Conservation (phyloP, 768 basidiomycete species). For the Podaxis mareebaensis region DNA sequence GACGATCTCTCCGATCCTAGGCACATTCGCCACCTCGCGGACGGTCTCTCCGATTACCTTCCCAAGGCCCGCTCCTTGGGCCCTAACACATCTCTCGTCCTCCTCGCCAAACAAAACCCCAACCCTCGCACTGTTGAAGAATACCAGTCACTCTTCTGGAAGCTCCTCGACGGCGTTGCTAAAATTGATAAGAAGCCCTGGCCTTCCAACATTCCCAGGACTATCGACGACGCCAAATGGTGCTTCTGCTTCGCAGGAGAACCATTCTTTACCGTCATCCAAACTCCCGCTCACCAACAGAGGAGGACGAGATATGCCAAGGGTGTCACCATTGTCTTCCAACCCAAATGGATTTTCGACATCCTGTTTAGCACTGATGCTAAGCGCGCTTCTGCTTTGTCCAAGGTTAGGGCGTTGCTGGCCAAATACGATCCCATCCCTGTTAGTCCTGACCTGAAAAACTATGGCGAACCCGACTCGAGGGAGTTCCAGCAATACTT, state of each 20-base stretch:
- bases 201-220: neutral
- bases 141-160: neutral
- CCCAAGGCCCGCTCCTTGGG: slow-evolving; percentile 1
- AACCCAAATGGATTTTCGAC: neutral
- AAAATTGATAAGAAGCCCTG: neutral
- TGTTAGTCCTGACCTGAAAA: slow-evolving; percentile 5
- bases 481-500: slow-evolving; percentile 4
- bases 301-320: slow-evolving; percentile 1
- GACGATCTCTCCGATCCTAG: too few species aligned
- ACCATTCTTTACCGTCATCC: neutral
- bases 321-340: slow-evolving; percentile 1
- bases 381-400: neutral
- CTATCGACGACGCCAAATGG: slow-evolving; percentile 1
- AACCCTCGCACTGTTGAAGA: neutral
- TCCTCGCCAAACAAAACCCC: slow-evolving; percentile 5
- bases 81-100: neutral
- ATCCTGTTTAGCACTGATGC: neutral
- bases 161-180: neutral
- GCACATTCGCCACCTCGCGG: neutral
- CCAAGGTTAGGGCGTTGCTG: neutral
- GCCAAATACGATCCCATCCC: neutral
- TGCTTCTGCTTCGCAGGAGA: slow-evolving; percentile 5
- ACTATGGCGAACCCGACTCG: slow-evolving; percentile 4
- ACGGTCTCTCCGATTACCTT: neutral
- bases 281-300: neutral